Evolutionary conservation across 2,329 filamentous ascomycete species (phyloP), one percentile per base, ranked within the genome.

Genomic region (Pseudofabraea citricarpa): DNA sequence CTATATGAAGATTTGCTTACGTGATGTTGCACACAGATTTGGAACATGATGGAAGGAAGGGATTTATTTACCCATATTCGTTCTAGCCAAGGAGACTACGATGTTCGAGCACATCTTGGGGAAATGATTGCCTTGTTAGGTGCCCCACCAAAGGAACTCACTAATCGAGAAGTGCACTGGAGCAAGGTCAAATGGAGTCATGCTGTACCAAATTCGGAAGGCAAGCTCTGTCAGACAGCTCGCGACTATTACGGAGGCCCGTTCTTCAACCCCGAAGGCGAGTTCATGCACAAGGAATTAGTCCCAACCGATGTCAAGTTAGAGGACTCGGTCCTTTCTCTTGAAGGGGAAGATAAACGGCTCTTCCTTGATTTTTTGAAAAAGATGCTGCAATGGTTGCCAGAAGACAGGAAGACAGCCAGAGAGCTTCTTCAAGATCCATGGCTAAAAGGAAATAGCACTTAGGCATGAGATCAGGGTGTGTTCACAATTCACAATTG

Each of bases 31-130:
- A 26, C 39, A 36, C 23, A 51, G 46, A 32, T 52, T 23, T 52
- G 36, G 39, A 43, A 97, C 64, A 73, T 97, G 36, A 95, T 97
- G 54, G 96, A 91, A 2, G 91, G 90, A 53, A 91, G 96, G 65
- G 96, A 96, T 61, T 79, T 97, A 27, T 97, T 97, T 64, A 90
- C 90, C 0, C 90, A 96, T 66, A 95, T 90, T 2, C 90, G 90
- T 50, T 95, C 90, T 26, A 95, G 95, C 67, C 95, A 96, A 64
- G 91, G 90, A 61, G 96, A 96, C 68, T 90, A 97, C 63, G 90
- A 96, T 70, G 90, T 95, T 62, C 91, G 21, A 26, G 44, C 41
- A 40, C 47, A 97, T 69, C 95, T 96, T 55, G 91, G 91, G 8
- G 90, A 96, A 62, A 95, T 97, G 59, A 96, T 96, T 62, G 91